These are phyloP conservation scores for Bryoglossum gracile DNA, from an alignment of 495 filamentous ascomycete genomes.

Conservation along the genomic window DNA sequence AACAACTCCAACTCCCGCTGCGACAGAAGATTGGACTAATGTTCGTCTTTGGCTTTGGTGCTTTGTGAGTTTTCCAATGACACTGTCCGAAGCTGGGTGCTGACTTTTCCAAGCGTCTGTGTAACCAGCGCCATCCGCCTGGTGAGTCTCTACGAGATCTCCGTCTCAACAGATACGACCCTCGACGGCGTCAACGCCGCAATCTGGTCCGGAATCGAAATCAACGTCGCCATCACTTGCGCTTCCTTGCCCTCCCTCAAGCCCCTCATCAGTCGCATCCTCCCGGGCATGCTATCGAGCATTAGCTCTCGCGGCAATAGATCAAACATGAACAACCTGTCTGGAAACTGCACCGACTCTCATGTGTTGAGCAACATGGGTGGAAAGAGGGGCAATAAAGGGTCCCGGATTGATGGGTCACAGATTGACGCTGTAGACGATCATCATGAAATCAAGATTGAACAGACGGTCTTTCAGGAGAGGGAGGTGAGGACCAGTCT, in stretches of 20 bases:
- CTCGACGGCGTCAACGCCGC: conserved; percentile 22
- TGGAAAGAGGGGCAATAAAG: too few species aligned
- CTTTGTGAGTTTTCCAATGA: conserved; percentile 5
- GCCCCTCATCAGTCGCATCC: conserved; percentile 13
- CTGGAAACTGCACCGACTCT: background rate
- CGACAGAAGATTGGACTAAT: conserved; percentile 46
- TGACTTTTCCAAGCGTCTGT: conserved; percentile 3
- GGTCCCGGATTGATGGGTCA: too few species aligned
- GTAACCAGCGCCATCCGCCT: conserved; percentile 34
- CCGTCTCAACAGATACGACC: conserved; percentile 27
- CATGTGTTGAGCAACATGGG: too few species aligned
- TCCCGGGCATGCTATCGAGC: background rate
- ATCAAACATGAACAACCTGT: background rate
- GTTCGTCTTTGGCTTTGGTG: conserved; percentile 48
- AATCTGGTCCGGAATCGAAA: conserved; percentile 29
- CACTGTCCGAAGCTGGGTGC: too few species aligned
- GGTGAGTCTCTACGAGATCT: conserved; percentile 34
- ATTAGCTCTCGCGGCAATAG: background rate
- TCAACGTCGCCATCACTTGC: conserved; percentile 28
- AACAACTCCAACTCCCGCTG: conserved; percentile 41
- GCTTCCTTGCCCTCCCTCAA: conserved; percentile 26
- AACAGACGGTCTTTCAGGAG: background rate
- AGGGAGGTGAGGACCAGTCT: background rate
- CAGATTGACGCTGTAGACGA: too few species aligned
- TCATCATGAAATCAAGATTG: conserved; percentile 2